Evolutionary conservation across 257 asterid species (phyloP).

Genomic region (Petunia axillaris): DNA sequence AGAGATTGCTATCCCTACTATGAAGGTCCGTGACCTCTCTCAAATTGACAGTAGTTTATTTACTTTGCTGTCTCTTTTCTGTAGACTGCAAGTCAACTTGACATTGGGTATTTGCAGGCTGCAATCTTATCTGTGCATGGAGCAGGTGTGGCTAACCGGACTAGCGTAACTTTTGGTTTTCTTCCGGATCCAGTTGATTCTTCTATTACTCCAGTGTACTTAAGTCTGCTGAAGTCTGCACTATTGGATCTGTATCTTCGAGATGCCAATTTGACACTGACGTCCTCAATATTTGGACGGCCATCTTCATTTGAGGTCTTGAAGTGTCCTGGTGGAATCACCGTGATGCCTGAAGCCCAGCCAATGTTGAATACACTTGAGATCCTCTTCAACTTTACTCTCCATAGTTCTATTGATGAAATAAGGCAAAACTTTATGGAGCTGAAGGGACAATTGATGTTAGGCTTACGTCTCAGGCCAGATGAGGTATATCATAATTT

Average conservation of each 20-base stretch:
- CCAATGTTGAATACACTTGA: constrained; percentile 40
- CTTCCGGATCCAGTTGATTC: constrained; percentile 62
- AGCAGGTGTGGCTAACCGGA: constrained; percentile 59
- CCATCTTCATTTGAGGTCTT: constrained; percentile 72
- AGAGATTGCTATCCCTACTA: constrained; percentile 71
- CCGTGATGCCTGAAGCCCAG: constrained; percentile 57
- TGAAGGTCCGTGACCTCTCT: constrained; percentile 60
- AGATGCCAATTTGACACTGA: constrained; percentile 64
- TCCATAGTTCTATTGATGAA: constrained; percentile 69
- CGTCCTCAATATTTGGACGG: constrained; percentile 64
- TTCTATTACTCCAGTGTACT: constrained; percentile 46
- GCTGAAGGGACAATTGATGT: constrained; percentile 67
- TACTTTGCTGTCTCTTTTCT: not conserved
- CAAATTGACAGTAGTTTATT: not conserved
- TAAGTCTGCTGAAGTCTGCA: constrained; percentile 59
- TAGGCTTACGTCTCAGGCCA: constrained; percentile 59
- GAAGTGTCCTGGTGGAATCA: constrained; percentile 79
- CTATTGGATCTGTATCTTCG: constrained; percentile 67
- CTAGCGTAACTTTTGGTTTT: constrained; percentile 70
- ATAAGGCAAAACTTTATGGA: constrained; percentile 61
- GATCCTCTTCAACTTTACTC: constrained; percentile 68
- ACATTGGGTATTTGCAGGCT: constrained; percentile 45
- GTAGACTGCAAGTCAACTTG: not conserved
- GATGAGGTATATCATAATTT: constrained; percentile 57
- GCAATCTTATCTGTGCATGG: constrained; percentile 71